Evolutionary conservation across 1,139 yeast species (phyloP), one percentile per base, ranked within the genome.

Genomic region (Yamadazyma trypodendri): DNA sequence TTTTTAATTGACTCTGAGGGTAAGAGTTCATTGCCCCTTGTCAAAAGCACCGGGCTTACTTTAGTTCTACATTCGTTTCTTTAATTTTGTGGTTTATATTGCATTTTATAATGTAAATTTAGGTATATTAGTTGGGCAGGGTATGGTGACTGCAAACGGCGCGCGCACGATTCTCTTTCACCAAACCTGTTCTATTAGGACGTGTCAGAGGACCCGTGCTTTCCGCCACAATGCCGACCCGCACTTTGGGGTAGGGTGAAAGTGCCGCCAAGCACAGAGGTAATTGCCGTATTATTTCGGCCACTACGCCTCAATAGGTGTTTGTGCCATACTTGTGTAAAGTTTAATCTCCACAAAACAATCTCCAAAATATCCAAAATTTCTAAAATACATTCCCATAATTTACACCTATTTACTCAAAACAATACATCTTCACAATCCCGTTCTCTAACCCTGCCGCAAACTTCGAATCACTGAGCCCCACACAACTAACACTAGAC

Each of bases 361-460:
- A n/a, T n/a, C n/a, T n/a, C n/a, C n/a, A n/a, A n/a, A n/a, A n/a
- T n/a, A n/a, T n/a, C n/a, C n/a, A n/a, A n/a, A n/a, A n/a, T n/a
- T n/a, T n/a, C n/a, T n/a, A 23, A 23, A 11, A 11, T 23, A 23
- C 25, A 23, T 23, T 23, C 13, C 25, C 24, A 11, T 32, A 24
- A 25, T 33, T 25, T 24, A 33, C 35, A 32, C 35, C 31, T 54
- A 59, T 45, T 18, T 18, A 18, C 21, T 81, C 96, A 62, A 89
- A 90, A 46, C 86, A 79, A 59, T 81, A 83, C 81, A 89, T 77
- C 50, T 84, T 79, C 13, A 88, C 95, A 37, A 76, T 75, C 4
- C 97, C 97, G 51, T 79, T 80, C 46, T 89, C 97, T 48, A 89
- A 81, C 2, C 96, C 97, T 37, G 92, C 85, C 24, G 89, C 96